A percentile compares a stretch with the other conserved stretches of the same genome.
These are phyloP conservation scores for Cucumis sativus DNA, from an alignment of 306 rosid species.

Conservation along the genomic window DNA sequence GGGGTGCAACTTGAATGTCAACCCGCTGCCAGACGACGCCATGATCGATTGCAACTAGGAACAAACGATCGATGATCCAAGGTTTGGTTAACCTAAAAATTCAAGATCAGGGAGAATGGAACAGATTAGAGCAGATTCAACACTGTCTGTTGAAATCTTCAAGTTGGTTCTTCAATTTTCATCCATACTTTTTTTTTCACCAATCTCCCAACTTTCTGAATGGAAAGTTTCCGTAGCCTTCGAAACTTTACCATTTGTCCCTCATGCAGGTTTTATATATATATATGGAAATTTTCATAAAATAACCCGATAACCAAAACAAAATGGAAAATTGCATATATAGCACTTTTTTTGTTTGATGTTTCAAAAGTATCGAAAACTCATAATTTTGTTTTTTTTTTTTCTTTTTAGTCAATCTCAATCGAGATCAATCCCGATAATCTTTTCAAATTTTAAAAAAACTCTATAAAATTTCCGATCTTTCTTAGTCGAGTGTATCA, in stretches of 20 bases:
- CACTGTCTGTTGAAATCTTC: background rate
- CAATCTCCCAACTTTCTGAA: background rate
- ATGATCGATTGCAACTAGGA: slow-evolving; percentile 34
- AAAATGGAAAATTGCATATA: too few relatives aligned
- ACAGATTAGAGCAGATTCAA: background rate
- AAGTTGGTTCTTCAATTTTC: background rate
- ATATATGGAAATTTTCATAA: too few relatives aligned
- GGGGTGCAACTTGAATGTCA: slow-evolving; percentile 92
- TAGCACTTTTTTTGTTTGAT: too few relatives aligned
- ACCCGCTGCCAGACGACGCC: slow-evolving; percentile 87
- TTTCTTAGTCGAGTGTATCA: too few relatives aligned
- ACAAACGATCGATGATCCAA: background rate
- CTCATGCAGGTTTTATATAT: background rate
- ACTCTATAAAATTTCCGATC: too few relatives aligned
- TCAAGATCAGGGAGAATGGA: background rate
- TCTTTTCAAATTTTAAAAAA: too few relatives aligned
- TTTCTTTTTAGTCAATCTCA: too few relatives aligned
- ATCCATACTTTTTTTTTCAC: background rate
- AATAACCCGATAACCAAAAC: too few relatives aligned
- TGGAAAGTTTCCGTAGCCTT: background rate
- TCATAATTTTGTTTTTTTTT: too few relatives aligned
- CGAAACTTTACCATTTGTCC: background rate
- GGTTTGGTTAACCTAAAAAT: background rate
- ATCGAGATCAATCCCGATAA: too few relatives aligned
- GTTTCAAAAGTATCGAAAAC: too few relatives aligned